A percentile compares a stretch with the other conserved stretches of the same genome.
These are phyloP conservation scores for Melianthus villosus DNA, from an alignment of 441 rosid genomes.

Conservation along the genomic window DNA sequence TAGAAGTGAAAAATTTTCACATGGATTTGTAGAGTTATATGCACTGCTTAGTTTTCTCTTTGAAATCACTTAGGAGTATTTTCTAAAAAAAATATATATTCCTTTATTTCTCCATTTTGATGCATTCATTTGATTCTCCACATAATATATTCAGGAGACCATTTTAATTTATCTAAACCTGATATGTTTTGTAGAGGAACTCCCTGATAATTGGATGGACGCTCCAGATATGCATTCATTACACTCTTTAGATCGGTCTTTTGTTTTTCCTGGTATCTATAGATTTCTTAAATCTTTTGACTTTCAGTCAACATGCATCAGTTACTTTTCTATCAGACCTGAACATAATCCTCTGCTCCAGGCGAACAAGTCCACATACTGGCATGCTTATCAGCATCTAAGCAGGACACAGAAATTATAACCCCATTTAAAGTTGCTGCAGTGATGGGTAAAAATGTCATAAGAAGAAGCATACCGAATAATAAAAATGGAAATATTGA, in stretches of 20 bases:
- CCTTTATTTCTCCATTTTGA: too few relatives aligned
- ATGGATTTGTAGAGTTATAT: too few relatives aligned
- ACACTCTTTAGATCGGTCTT: constrained; percentile 51
- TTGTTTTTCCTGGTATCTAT: constrained; percentile 74
- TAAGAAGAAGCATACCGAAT: constrained; percentile 25
- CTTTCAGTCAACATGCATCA: too few relatives aligned
- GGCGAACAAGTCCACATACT: constrained; percentile 81
- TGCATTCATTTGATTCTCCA: neutral
- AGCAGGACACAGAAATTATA: constrained; percentile 67
- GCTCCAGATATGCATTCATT: constrained; percentile 45
- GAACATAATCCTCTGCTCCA: too few relatives aligned
- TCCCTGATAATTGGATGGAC: constrained; percentile 54
- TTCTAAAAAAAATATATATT: too few relatives aligned
- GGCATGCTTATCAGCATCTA: constrained; percentile 70
- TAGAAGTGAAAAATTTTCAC: too few relatives aligned
- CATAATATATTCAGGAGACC: neutral
- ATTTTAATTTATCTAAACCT: constrained; percentile 7
- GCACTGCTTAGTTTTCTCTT: too few relatives aligned
- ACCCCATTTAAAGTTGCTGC: constrained; percentile 97
- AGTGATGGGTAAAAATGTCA: constrained; percentile 69
- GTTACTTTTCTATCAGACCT: too few relatives aligned
- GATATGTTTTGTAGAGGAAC: constrained; percentile 32
- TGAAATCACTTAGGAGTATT: too few relatives aligned
- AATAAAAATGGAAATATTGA: constrained; percentile 33
- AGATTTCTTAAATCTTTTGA: constrained; percentile 10